Conservation (phyloP, 345 rosid genomes). For the Sisymbrium irio region DNA sequence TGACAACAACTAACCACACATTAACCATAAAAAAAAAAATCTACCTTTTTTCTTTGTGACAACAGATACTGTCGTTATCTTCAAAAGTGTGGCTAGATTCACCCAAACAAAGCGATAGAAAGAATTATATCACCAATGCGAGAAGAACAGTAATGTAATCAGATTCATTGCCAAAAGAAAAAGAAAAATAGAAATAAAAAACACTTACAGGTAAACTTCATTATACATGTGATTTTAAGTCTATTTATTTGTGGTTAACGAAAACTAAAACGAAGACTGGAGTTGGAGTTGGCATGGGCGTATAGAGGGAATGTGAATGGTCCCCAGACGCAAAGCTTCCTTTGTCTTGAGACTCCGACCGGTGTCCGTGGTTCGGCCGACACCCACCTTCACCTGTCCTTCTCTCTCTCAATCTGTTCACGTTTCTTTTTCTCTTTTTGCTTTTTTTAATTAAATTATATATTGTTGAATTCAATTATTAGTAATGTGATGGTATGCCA, state of each 20-base stretch:
- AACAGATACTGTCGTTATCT: neutral
- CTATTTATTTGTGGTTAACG: neutral
- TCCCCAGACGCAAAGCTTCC: slow-evolving; percentile 35
- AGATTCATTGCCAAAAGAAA: neutral
- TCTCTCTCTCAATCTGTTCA: slow-evolving; percentile 37
- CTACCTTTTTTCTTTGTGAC: neutral
- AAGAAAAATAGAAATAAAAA: neutral
- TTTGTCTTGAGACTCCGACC: slow-evolving; percentile 16
- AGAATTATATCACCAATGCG: neutral
- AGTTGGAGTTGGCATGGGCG: slow-evolving; percentile 23
- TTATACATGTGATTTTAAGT: neutral
- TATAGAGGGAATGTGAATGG: slow-evolving; percentile 28
- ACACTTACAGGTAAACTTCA: too few relatives aligned
- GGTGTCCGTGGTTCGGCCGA: slow-evolving; percentile 62
- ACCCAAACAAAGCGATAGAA: neutral
- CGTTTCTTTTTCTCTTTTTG: slow-evolving; percentile 36
- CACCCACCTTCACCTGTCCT: slow-evolving; percentile 44
- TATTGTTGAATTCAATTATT: slow-evolving; percentile 23
- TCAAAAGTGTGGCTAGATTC: neutral
- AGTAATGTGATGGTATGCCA: slow-evolving; percentile 25
- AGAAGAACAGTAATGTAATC: neutral
- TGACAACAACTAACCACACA: neutral
- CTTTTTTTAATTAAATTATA: slow-evolving; percentile 16
- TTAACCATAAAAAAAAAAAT: neutral
- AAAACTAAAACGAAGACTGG: neutral